A percentile compares a stretch with the other conserved stretches of the same genome.
phyloP scores from a whole-genome alignment of 108 stramenopile genomes.

The Chaetoceros tenuissimus region DNA sequence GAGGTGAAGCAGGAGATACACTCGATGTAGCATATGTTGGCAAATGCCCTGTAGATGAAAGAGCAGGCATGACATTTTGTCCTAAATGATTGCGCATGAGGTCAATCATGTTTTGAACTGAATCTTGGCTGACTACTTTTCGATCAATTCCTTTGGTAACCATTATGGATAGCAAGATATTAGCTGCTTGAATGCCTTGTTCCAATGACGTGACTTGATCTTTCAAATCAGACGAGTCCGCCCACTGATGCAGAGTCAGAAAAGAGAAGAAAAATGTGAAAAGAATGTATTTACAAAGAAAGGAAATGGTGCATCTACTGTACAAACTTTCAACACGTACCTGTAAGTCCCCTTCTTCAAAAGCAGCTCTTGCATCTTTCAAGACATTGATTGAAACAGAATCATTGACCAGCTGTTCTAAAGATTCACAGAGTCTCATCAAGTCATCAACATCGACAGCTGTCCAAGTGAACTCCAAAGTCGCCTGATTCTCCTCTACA shows the following conservation, averaged over 20 bases:
- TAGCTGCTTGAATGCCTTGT: constrained; percentile 64
- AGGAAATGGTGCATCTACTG: background rate
- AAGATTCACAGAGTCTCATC: constrained; percentile 13
- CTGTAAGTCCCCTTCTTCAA: constrained; percentile 5
- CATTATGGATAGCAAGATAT: constrained; percentile 67
- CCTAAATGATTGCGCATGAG: constrained; percentile 63
- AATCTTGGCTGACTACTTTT: constrained; percentile 73
- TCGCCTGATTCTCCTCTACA: no score
- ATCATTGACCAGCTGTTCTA: constrained; percentile 24
- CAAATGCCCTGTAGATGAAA: constrained; percentile 63
- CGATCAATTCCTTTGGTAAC: constrained; percentile 52
- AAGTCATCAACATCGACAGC: constrained; percentile 13
- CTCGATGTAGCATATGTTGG: constrained; percentile 12
- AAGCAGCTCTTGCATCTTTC: constrained; percentile 17
- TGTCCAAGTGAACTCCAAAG: background rate
- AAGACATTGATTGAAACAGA: constrained; percentile 21
- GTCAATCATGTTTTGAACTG: constrained; percentile 67
- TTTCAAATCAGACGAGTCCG: background rate
- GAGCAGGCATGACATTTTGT: constrained; percentile 62
- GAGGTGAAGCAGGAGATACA: constrained; percentile 7
- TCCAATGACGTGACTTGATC: background rate
- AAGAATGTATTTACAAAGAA: background rate
- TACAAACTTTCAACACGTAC: background rate
- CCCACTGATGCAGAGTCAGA: no score
- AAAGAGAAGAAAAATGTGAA: no score